Percentiles rank a stretch among this genome's conserved stretches.
These are phyloP conservation scores for Globisporangium acanthophoron DNA, from an alignment of 352 stramenopile species.

Conservation along the genomic window DNA sequence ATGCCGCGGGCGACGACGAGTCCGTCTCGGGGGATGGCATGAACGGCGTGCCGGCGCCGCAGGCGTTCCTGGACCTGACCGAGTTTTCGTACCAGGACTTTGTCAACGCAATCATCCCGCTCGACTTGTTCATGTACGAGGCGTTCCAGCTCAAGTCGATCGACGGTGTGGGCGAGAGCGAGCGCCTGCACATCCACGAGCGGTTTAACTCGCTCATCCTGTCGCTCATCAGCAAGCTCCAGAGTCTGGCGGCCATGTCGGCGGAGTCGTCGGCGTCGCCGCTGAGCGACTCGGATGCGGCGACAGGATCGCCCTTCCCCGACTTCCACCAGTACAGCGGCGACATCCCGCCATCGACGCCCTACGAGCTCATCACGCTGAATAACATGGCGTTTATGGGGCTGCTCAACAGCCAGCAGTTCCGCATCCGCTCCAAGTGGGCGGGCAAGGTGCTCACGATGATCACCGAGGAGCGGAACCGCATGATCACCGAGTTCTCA, in stretches of 20 bases:
- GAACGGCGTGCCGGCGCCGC: neutral
- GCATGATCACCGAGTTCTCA: constrained; percentile 38
- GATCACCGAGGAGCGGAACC: constrained; percentile 54
- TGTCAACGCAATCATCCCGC: constrained; percentile 32
- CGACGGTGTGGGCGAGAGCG: constrained; percentile 29
- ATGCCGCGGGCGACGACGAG: constrained; percentile 3
- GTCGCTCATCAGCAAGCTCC: constrained; percentile 34
- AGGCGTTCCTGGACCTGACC: constrained; percentile 20
- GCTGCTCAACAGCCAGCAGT: constrained; percentile 40
- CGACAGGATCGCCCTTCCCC: constrained; percentile 9
- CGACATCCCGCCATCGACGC: constrained; percentile 39
- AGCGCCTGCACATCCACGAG: constrained; percentile 32
- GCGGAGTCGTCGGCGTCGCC: constrained; percentile 24
- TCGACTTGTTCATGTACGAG: constrained; percentile 58
- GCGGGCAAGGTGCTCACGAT: constrained; percentile 39
- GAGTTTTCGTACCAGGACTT: constrained; percentile 56
- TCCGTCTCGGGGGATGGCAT: neutral
- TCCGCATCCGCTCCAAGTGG: constrained; percentile 37
- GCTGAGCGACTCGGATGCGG: constrained; percentile 1
- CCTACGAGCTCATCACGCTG: constrained; percentile 48
- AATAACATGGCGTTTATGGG: constrained; percentile 47
- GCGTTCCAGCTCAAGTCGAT: constrained; percentile 49
- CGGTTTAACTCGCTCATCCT: constrained; percentile 33
- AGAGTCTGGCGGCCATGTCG: constrained; percentile 27
- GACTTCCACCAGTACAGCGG: constrained; percentile 36